phyloP scores from a whole-genome alignment of 2,329 filamentous ascomycete genomes.

The Tolypocladium amazonense region DNA sequence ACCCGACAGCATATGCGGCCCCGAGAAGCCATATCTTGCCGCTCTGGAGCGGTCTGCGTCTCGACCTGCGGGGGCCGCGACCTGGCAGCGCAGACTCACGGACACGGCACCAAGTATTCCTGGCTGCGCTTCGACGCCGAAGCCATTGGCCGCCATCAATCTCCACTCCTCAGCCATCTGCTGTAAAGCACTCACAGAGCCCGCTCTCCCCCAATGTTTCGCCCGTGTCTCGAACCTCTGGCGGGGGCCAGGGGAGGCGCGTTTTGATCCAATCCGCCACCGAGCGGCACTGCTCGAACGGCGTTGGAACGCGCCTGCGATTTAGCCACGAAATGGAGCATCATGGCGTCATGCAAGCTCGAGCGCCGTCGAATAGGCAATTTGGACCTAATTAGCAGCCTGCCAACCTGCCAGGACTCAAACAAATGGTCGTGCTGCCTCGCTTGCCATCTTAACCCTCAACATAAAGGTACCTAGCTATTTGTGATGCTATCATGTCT shows the following conservation, averaged over 20 bases:
- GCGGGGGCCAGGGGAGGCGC: neutral
- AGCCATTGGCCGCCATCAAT: neutral
- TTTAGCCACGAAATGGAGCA: neutral
- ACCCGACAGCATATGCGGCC: neutral
- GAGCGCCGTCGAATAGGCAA: neutral
- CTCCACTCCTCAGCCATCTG: neutral
- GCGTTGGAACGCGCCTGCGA: neutral
- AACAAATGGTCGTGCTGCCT: neutral
- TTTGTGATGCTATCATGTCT: slow-evolving; percentile 5
- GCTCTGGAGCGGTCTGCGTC: neutral
- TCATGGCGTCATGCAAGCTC: slow-evolving; percentile 1
- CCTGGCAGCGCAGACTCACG: neutral
- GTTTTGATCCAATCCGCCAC: neutral
- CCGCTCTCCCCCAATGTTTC: neutral
- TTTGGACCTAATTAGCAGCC: neutral
- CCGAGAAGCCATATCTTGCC: neutral
- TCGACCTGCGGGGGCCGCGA: neutral
- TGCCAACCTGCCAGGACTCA: too few relatives aligned
- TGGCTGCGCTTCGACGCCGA: neutral
- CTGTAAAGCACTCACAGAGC: neutral
- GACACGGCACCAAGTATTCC: neutral
- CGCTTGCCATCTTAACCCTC: neutral
- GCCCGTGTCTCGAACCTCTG: neutral
- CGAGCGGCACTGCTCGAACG: too few relatives aligned
- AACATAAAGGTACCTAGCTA: too few relatives aligned